Conservation (phyloP, 129 eudicot genomes). For the Saussurea involucrata region DNA sequence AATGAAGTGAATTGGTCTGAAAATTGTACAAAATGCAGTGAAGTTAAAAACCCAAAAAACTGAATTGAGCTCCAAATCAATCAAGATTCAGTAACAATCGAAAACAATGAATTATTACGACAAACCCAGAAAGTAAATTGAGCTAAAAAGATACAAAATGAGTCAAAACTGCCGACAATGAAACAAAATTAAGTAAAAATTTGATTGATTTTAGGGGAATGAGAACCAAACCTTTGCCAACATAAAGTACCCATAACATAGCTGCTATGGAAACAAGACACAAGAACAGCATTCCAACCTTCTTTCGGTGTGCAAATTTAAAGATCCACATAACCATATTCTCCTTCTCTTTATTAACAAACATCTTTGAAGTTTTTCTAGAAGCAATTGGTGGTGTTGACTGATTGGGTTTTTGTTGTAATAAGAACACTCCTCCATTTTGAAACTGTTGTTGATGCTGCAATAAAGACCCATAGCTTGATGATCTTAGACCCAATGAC, state of each 20-base stretch:
- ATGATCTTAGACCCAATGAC: constrained; percentile 69
- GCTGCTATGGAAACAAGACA: constrained; percentile 72
- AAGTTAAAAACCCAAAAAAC: background rate
- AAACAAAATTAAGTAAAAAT: background rate
- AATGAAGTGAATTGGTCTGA: background rate
- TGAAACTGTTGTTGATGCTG: constrained; percentile 74
- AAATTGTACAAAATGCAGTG: background rate
- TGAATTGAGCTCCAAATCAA: constrained; percentile 3
- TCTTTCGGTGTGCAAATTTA: constrained; percentile 74
- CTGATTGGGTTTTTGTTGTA: constrained; percentile 34
- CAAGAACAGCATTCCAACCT: constrained; percentile 85
- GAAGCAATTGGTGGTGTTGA: constrained; percentile 45
- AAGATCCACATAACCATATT: constrained; percentile 61
- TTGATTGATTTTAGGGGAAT: background rate
- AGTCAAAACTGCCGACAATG: background rate
- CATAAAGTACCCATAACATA: constrained; percentile 71
- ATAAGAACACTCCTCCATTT: constrained; percentile 28
- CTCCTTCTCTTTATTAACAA: constrained; percentile 68
- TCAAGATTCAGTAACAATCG: background rate
- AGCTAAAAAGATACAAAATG: background rate
- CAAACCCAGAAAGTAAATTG: background rate
- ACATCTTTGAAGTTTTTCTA: constrained; percentile 66
- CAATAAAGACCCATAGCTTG: constrained; percentile 80
- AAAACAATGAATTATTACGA: background rate
- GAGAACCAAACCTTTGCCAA: constrained; percentile 84